phyloP scores from a whole-genome alignment of 2,329 filamentous ascomycete species.

The Rhinocladiella similis region DNA sequence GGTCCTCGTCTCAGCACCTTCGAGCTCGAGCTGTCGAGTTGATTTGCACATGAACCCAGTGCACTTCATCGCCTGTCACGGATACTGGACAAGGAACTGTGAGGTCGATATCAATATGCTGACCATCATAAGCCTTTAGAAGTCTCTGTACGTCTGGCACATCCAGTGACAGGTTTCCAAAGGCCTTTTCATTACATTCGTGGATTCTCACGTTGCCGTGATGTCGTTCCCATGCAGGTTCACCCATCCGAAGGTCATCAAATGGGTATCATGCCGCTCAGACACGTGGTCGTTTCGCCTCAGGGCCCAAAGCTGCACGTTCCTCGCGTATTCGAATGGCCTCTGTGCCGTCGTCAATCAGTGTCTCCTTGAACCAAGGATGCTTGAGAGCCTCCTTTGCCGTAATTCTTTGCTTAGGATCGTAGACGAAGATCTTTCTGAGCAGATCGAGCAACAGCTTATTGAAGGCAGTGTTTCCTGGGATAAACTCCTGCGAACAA shows the following conservation, averaged over 20 bases:
- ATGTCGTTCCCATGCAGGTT: background rate
- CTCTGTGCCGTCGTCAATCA: conserved; percentile 67
- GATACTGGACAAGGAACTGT: background rate
- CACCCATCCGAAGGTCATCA: too few relatives aligned
- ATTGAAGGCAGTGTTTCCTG: conserved; percentile 60
- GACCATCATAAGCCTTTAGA: background rate
- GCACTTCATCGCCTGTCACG: too few relatives aligned
- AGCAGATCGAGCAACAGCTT: conserved; percentile 63
- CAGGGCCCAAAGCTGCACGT: conserved; percentile 21
- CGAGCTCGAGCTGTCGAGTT: too few relatives aligned
- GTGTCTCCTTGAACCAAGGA: conserved; percentile 64
- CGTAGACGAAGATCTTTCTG: conserved; percentile 65
- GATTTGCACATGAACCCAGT: too few relatives aligned
- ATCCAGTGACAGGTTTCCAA: background rate
- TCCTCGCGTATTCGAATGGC: conserved; percentile 57
- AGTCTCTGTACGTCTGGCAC: background rate
- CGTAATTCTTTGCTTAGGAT: conserved; percentile 64
- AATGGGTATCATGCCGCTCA: conserved; percentile 7
- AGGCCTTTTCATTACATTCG: background rate
- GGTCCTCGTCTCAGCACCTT: too few relatives aligned
- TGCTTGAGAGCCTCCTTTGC: conserved; percentile 66
- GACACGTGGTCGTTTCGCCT: conserved; percentile 25
- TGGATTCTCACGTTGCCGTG: background rate
- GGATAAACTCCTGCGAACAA: conserved; percentile 60
- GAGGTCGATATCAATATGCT: background rate